phyloP scores from a whole-genome alignment of 371 early-diverging fungal genomes.

The Mucor circinelloides region DNA sequence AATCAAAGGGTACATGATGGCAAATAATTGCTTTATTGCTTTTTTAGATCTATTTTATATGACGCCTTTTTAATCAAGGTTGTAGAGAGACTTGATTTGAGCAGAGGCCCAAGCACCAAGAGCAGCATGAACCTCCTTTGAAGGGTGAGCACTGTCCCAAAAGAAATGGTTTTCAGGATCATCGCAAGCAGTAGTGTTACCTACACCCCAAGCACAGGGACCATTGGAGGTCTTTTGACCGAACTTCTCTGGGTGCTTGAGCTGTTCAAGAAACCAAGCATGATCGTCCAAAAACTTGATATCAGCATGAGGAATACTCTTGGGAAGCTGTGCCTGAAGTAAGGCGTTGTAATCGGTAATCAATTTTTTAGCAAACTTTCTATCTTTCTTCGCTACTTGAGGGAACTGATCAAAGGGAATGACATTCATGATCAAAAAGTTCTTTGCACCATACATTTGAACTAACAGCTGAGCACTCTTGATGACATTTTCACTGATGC shows the following conservation, averaged over 20 bases:
- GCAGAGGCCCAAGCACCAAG: conserved; percentile 3
- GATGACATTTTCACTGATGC: conserved; percentile 12
- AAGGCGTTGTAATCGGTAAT: conserved; percentile 19
- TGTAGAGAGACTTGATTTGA: not conserved
- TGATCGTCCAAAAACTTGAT: conserved; percentile 26
- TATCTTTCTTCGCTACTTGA: conserved; percentile 8
- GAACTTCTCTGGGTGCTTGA: conserved; percentile 11
- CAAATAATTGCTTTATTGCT: no score
- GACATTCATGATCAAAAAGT: conserved; percentile 17
- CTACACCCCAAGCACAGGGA: conserved; percentile 28
- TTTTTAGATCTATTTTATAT: no score
- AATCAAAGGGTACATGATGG: no score
- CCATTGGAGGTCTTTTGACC: conserved; percentile 14
- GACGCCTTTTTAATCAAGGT: not conserved
- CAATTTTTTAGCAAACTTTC: conserved; percentile 3
- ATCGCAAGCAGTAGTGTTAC: conserved; percentile 22
- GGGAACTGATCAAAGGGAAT: conserved; percentile 26
- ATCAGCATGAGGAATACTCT: conserved; percentile 5
- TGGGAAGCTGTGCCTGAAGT: conserved; percentile 7
- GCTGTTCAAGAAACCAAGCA: conserved; percentile 10
- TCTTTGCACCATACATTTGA: conserved; percentile 18
- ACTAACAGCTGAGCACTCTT: conserved; percentile 8
- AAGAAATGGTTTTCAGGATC: conserved; percentile 26
- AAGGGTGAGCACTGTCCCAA: conserved; percentile 24
- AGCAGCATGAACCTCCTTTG: conserved; percentile 26